Percentiles rank a stretch among this genome's conserved stretches.
phyloP scores from a whole-genome alignment of 1,139 yeast species.

The Zygosaccharomyces sapae region DNA sequence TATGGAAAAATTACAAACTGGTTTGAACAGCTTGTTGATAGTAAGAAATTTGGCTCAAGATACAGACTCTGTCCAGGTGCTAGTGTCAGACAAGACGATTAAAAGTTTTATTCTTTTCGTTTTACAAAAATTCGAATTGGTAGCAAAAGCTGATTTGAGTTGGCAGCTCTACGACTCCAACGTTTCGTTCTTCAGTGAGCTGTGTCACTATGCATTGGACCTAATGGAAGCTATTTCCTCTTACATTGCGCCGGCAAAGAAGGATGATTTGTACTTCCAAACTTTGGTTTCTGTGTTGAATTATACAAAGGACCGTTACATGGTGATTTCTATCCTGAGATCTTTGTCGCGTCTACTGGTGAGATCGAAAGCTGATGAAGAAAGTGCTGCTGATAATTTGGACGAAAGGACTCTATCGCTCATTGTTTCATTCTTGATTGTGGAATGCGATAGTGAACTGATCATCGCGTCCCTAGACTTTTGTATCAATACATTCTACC shows the following conservation, averaged over 20 bases:
- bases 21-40: slow-evolving; percentile 42
- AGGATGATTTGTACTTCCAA: slow-evolving; percentile 58
- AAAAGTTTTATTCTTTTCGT: slow-evolving; percentile 41
- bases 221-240: slow-evolving; percentile 81
- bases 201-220: slow-evolving; percentile 68
- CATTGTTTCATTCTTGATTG: slow-evolving; percentile 46
- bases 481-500: slow-evolving; percentile 61
- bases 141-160: slow-evolving; percentile 14
- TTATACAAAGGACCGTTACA: slow-evolving; percentile 51
- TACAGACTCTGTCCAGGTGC: slow-evolving; percentile 71
- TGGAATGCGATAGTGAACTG: slow-evolving; percentile 54
- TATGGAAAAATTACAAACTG: slow-evolving; percentile 28
- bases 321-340: slow-evolving; percentile 51
- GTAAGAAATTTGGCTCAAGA: slow-evolving; percentile 82
- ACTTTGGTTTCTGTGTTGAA: slow-evolving; percentile 47
- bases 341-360: slow-evolving; percentile 48
- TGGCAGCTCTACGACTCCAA: slow-evolving; percentile 29
- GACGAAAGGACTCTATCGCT: slow-evolving; percentile 41
- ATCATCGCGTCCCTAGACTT: slow-evolving; percentile 63
- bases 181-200: slow-evolving; percentile 48
- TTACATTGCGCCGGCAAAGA: slow-evolving; percentile 68
- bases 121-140: slow-evolving; percentile 27
- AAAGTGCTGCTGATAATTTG: slow-evolving; percentile 45
- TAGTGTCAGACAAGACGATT: slow-evolving; percentile 54
- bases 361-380: slow-evolving; percentile 42